A percentile compares a stretch with the other conserved stretches of the same genome.
phyloP scores from a whole-genome alignment of 768 basidiomycete species.

The Russula griseocarnosa region DNA sequence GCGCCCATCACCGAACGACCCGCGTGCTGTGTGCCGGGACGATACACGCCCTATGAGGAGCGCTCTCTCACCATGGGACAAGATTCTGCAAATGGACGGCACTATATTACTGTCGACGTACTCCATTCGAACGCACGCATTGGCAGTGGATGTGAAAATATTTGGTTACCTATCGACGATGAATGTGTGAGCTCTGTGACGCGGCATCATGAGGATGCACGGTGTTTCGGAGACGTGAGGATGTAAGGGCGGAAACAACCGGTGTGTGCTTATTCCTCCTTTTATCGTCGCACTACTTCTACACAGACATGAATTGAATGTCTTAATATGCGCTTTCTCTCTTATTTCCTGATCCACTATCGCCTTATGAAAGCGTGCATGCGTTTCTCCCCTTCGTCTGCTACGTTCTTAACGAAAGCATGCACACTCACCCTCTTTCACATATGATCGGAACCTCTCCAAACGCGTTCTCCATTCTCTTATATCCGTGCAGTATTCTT shows the following conservation, averaged over 20 bases:
- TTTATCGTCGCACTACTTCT: constrained; percentile 62
- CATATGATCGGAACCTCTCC: no score
- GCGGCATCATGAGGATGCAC: constrained; percentile 55
- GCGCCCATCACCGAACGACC: constrained; percentile 40
- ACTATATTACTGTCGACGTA: constrained; percentile 93
- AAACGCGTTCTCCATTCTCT: no score
- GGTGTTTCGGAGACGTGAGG: constrained; percentile 47
- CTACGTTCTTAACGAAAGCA: no score
- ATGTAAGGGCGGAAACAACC: constrained; percentile 41
- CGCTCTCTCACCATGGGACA: constrained; percentile 87
- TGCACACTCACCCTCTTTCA: no score
- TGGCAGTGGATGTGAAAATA: constrained; percentile 37
- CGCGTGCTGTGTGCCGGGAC: constrained; percentile 52
- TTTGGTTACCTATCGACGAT: constrained; percentile 93
- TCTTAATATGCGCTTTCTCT: neutral
- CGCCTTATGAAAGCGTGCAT: no score
- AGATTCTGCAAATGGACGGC: constrained; percentile 79
- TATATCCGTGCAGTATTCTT: no score
- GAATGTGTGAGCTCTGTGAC: constrained; percentile 81
- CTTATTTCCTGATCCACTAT: no score
- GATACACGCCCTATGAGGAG: constrained; percentile 83
- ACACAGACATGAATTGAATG: constrained; percentile 27
- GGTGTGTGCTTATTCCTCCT: constrained; percentile 83
- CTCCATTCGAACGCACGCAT: constrained; percentile 65
- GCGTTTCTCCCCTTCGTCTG: no score